phyloP scores from a whole-genome alignment of 2,329 filamentous ascomycete genomes.

The Stagonosporopsis tanaceti region DNA sequence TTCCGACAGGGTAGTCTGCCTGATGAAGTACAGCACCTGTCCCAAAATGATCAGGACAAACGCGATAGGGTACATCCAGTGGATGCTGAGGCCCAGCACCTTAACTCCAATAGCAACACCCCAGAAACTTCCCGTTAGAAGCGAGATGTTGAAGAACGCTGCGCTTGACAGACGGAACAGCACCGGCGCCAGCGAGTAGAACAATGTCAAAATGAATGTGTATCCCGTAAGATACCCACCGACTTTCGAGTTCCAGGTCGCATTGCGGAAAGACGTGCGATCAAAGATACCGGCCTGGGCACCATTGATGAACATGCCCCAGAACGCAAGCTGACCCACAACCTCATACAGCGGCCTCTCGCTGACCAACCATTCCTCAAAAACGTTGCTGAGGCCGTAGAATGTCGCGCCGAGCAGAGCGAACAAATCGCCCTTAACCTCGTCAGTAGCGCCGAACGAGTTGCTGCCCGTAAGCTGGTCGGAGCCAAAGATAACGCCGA shows the following conservation, averaged over 20 bases:
- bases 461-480: constrained; percentile 84
- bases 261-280: constrained; percentile 69
- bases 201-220: constrained; percentile 80
- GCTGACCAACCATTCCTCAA: constrained; percentile 92
- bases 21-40: constrained; percentile 85
- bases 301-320: constrained; percentile 90
- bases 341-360: constrained; percentile 91
- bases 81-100: constrained; percentile 80
- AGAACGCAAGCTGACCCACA: constrained; percentile 87
- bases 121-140: constrained; percentile 97
- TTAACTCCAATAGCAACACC: constrained; percentile 89
- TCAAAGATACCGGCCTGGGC: constrained; percentile 92
- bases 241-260: constrained; percentile 60
- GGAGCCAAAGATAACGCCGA: constrained; percentile 83
- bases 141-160: constrained; percentile 94
- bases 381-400: constrained; percentile 90
- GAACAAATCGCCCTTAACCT: constrained; percentile 92
- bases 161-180: constrained; percentile 89
- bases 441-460: constrained; percentile 71
- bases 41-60: constrained; percentile 92
- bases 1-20: constrained; percentile 83
- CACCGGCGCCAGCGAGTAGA: constrained; percentile 87
- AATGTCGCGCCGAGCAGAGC: constrained; percentile 86
- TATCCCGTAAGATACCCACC: constrained; percentile 89
- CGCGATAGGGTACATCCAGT: constrained; percentile 94